Evolutionary conservation across 805 yeast species (phyloP), one percentile per base, ranked within the genome.

Genomic region (Hyphopichia homilentoma): DNA sequence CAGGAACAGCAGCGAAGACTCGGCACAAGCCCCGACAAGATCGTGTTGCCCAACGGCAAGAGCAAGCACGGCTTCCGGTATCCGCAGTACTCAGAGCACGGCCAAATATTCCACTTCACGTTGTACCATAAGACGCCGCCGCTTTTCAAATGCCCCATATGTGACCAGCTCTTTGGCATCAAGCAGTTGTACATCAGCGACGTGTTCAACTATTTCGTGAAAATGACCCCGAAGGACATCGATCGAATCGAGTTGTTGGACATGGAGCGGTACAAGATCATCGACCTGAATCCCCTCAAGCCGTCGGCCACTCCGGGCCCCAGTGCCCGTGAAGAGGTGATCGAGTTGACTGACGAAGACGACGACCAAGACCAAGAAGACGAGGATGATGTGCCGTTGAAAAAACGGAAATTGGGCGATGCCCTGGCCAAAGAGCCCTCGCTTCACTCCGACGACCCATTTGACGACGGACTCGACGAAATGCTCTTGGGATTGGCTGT

Each of bases 181-280:
- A 49, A 45, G 30, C 63, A 61, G 29, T 41, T 67, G 13, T 47
- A 46, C 31, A 61, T 67, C 14, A 56, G 65, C 32, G 69, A 65
- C 33, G 49, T 63, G 5, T 61, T 55, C 50, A 67, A 66, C 33
- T 66, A 52, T 38, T 66, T 67, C 34, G 63, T 66, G 22, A 65
- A 61, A 34, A 55, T 56, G 13, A 61, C 70, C 1, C 68, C 70
- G 2, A 34, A 27, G 27, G 50, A 55, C 18, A 50, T 59, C 6
- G 57, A 56, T 23, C 41, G 59, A 32, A 55, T 67, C 4, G 69
- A 65, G 43, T 40, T 65, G 11, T 36, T 55, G 25, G 67, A 61
- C 24, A 49, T 57, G 53, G 44, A 46, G 18, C 53, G 57, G 33
- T 66, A 59, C 35, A 48, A 53, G 36, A 50, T 61, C 1, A 47